Evolutionary conservation across 495 filamentous ascomycete species (phyloP).

Genomic region (Lasiosphaeria hispida): DNA sequence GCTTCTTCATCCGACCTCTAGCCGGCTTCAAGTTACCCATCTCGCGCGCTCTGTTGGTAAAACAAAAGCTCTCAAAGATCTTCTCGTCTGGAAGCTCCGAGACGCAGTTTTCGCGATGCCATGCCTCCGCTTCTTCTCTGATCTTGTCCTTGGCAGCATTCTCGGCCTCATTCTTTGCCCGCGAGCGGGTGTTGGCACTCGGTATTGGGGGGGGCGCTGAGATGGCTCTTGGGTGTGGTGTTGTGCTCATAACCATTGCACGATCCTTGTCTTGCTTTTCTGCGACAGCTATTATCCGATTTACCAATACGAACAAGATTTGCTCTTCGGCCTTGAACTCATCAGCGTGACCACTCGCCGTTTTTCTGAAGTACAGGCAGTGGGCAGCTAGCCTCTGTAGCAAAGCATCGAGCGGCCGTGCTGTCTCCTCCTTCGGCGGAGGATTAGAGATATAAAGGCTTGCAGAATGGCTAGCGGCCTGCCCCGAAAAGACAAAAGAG

Average conservation of each 20-base stretch:
- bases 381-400: neutral
- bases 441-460: too few species aligned
- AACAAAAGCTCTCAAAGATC: conserved; percentile 29
- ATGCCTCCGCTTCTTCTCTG: conserved; percentile 14
- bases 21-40: neutral
- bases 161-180: neutral
- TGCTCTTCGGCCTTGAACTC: neutral
- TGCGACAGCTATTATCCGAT: neutral
- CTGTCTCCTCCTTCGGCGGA: neutral
- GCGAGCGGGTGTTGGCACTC: neutral
- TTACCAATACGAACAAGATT: neutral
- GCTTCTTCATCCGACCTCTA: conserved; percentile 45
- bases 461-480: too few species aligned
- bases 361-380: neutral
- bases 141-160: conserved; percentile 4
- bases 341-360: neutral
- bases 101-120: conserved; percentile 39
- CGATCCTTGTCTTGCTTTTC: neutral
- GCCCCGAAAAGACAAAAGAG: neutral
- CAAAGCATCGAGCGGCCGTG: neutral
- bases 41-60: conserved; percentile 11
- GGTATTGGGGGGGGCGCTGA: neutral
- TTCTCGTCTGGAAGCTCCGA: conserved; percentile 37
- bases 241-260: too few species aligned
- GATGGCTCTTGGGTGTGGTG: too few species aligned